phyloP scores from a whole-genome alignment of 2,329 filamentous ascomycete species.

The Beauveria varroae region DNA sequence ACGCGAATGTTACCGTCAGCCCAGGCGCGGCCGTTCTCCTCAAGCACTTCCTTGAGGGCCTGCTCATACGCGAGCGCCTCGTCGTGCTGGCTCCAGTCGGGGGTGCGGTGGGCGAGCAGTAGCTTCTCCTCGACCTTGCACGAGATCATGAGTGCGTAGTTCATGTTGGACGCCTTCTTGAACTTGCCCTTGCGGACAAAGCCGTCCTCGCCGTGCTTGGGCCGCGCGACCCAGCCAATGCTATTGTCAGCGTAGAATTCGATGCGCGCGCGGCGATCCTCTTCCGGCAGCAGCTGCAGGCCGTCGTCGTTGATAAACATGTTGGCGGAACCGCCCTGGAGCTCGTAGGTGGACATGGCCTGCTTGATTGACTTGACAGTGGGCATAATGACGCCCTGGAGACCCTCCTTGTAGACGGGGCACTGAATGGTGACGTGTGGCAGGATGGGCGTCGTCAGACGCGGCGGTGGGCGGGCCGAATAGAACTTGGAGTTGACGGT shows the following conservation, averaged over 20 bases:
- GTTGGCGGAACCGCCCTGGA: conserved; percentile 35
- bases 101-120: conserved; percentile 44
- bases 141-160: conserved; percentile 58
- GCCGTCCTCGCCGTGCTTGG: conserved; percentile 37
- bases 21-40: conserved; percentile 39
- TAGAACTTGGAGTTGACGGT: conserved; percentile 74
- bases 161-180: conserved; percentile 73
- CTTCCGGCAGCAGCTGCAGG: conserved; percentile 44
- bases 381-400: conserved; percentile 37
- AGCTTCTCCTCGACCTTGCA: conserved; percentile 56
- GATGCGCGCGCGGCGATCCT: conserved; percentile 48
- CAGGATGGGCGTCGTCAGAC: conserved; percentile 49
- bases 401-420: conserved; percentile 35
- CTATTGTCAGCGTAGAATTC: conserved; percentile 42
- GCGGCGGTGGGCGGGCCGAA: conserved; percentile 61
- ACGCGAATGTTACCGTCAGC: conserved; percentile 54
- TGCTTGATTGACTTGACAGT: conserved; percentile 44
- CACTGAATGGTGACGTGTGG: conserved; percentile 54
- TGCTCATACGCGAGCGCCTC: conserved; percentile 50
- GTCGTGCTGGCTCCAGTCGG: conserved; percentile 45
- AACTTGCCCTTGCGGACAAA: conserved; percentile 56
- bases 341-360: conserved; percentile 43
- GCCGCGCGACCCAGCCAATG: conserved; percentile 42
- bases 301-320: conserved; percentile 60
- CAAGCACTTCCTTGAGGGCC: conserved; percentile 45